Conservation (phyloP, 2,329 filamentous ascomycete genomes). For the Aspergillus tamarii region DNA sequence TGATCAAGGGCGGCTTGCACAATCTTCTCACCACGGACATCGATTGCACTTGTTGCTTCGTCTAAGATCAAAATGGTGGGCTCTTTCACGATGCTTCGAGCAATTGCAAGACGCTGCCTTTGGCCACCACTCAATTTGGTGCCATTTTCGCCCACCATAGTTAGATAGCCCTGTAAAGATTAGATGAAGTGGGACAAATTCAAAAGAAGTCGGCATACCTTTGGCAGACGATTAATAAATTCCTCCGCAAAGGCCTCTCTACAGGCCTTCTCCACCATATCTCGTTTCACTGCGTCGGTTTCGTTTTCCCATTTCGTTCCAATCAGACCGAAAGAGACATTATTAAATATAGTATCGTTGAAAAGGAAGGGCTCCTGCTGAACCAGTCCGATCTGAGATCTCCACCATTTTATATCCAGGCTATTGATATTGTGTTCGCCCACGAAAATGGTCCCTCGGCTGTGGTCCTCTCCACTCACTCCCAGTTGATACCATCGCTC, state of each 20-base stretch:
- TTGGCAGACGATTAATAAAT: slow-evolving; percentile 66
- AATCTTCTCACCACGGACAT: slow-evolving; percentile 58
- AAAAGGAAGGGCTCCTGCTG: slow-evolving; percentile 72
- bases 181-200: background rate
- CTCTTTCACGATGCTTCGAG: slow-evolving; percentile 68
- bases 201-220: slow-evolving; percentile 13
- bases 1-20: slow-evolving; percentile 58
- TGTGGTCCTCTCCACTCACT: slow-evolving; percentile 1
- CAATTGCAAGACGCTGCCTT: slow-evolving; percentile 79
- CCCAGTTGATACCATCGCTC: slow-evolving; percentile 47
- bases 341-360: slow-evolving; percentile 66
- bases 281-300: slow-evolving; percentile 45
- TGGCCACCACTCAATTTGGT: slow-evolving; percentile 83
- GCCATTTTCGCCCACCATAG: slow-evolving; percentile 74
- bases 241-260: slow-evolving; percentile 70
- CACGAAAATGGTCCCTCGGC: slow-evolving; percentile 56
- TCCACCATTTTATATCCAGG: slow-evolving; percentile 65
- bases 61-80: slow-evolving; percentile 72
- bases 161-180: slow-evolving; percentile 64
- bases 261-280: slow-evolving; percentile 63
- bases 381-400: slow-evolving; percentile 63
- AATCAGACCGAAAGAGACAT: slow-evolving; percentile 62
- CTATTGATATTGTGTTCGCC: slow-evolving; percentile 57
- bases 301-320: slow-evolving; percentile 40
- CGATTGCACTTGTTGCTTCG: slow-evolving; percentile 73